A percentile compares a stretch with the other conserved stretches of the same genome.
Evolutionary conservation across 1,284 basidiomycete species (phyloP).

Genomic region (Anthracocystis walkeri): DNA sequence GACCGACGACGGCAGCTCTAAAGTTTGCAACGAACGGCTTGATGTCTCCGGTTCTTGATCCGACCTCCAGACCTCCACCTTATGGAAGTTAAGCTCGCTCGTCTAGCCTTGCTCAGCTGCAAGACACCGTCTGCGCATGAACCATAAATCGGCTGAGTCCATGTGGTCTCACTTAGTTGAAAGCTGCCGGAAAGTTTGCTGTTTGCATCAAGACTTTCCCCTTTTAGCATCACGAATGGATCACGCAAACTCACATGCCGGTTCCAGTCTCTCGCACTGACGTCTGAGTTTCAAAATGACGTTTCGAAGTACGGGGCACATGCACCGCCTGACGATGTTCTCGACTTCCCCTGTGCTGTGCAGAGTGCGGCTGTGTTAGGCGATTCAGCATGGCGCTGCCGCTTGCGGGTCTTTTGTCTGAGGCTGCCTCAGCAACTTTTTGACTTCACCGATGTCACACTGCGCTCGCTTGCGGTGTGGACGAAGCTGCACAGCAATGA

Average conservation of each 20-base stretch:
- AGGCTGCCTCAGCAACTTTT: neutral
- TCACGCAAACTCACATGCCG: slow-evolving; percentile 5
- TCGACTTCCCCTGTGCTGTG: neutral
- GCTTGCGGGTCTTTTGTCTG: neutral
- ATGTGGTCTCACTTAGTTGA: no score
- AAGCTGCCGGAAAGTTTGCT: neutral
- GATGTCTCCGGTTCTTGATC: no score
- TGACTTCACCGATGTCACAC: neutral
- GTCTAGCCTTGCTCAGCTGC: no score
- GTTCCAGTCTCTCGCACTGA: slow-evolving; percentile 1
- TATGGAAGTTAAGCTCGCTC: no score
- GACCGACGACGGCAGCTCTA: no score
- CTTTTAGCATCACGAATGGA: neutral
- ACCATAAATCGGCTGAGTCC: no score
- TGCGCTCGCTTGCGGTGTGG: neutral
- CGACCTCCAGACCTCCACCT: no score
- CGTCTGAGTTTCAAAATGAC: slow-evolving; percentile 4
- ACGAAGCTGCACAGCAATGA: neutral
- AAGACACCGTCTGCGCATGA: no score
- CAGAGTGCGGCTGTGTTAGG: neutral
- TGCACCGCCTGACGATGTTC: no score
- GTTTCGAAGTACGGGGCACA: neutral
- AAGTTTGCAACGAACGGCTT: no score
- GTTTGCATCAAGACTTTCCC: neutral
- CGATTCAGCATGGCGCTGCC: neutral